Conservation (phyloP, 148 eudicot species). For the Camellia lanceoleosa region DNA sequence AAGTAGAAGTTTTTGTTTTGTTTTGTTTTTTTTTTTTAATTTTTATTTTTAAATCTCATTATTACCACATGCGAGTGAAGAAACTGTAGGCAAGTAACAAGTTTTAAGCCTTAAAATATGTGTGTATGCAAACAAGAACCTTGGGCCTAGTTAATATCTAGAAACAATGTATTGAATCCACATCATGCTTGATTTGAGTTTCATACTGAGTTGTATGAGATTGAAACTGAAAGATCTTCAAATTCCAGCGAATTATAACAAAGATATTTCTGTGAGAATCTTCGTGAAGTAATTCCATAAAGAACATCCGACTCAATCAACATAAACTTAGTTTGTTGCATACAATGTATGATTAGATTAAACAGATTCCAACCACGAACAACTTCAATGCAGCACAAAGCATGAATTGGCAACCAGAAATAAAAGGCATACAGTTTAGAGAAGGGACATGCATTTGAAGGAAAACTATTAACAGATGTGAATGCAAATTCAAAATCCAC, state of each 20-base stretch:
- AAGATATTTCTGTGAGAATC: constrained; percentile 1
- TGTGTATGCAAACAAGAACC: background rate
- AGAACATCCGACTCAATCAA: background rate
- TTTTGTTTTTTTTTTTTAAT: background rate
- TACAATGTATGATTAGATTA: background rate
- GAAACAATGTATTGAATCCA: background rate
- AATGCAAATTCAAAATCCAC: background rate
- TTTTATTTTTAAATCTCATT: too few species aligned
- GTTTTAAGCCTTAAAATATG: too few species aligned
- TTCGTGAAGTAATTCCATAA: background rate
- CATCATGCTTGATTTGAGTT: background rate
- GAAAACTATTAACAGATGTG: background rate
- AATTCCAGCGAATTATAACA: too few species aligned
- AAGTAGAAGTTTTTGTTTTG: too few species aligned
- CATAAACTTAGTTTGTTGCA: background rate
- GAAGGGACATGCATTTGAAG: background rate
- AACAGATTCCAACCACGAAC: background rate
- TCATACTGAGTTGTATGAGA: background rate
- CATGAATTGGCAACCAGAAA: background rate
- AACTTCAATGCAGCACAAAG: background rate
- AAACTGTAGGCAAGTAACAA: background rate
- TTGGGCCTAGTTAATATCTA: background rate
- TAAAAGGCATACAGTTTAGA: background rate
- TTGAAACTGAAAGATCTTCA: background rate
- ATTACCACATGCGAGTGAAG: too few species aligned